Evolutionary conservation across 805 yeast species (phyloP).

Genomic region (Suhomyces vadensis): DNA sequence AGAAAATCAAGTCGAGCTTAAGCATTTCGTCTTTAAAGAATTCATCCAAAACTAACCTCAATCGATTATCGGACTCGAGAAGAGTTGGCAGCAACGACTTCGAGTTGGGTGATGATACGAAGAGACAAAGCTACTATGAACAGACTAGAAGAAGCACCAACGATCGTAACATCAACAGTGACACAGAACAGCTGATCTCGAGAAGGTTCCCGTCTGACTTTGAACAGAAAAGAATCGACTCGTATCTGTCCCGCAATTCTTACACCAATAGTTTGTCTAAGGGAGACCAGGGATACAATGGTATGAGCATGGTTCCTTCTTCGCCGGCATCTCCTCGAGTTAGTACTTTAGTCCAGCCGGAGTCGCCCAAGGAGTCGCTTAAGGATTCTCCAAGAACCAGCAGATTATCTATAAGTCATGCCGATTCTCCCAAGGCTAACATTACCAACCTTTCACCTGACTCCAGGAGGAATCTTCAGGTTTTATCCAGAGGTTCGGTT

Average conservation of each 20-base stretch:
- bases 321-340: slow-evolving; percentile 10
- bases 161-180: background rate
- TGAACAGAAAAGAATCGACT: slow-evolving; percentile 12
- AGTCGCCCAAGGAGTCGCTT: slow-evolving; percentile 1
- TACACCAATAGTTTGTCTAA: slow-evolving; percentile 5
- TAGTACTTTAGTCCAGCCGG: background rate
- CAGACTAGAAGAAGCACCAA: slow-evolving; percentile 9
- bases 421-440: no score
- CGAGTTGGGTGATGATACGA: background rate
- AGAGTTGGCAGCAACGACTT: slow-evolving; percentile 3
- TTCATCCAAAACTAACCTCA: slow-evolving; percentile 10
- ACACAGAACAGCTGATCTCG: slow-evolving; percentile 5
- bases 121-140: slow-evolving; percentile 3
- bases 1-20: slow-evolving; percentile 37
- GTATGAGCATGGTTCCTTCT: background rate
- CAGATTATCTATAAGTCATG: background rate
- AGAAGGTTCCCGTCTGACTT: slow-evolving; percentile 5
- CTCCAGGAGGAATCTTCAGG: background rate
- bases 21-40: slow-evolving; percentile 32
- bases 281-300: background rate
- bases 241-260: slow-evolving; percentile 16
- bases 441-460: slow-evolving; percentile 2
- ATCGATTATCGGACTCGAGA: slow-evolving; percentile 7
- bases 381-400: background rate
- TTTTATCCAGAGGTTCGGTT: slow-evolving; percentile 1